A percentile compares a stretch with the other conserved stretches of the same genome.
Evolutionary conservation across 495 filamentous ascomycete genomes (phyloP).

Genomic region (Parathielavia hyrcaniae): DNA sequence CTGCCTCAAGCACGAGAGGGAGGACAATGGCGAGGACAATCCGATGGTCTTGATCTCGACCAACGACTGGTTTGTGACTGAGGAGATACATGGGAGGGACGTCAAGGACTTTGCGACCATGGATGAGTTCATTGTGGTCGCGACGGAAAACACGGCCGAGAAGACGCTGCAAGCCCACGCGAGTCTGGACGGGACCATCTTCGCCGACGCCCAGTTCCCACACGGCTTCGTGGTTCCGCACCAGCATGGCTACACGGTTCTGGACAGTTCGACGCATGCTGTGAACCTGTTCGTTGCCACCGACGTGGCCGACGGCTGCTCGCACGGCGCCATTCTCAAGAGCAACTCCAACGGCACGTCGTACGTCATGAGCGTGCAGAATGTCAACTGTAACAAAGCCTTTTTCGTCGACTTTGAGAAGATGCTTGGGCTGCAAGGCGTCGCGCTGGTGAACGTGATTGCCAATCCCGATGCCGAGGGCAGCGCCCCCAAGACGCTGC

Average conservation of each 20-base stretch:
- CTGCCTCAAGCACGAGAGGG: constrained; percentile 67
- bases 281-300: constrained; percentile 88
- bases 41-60: constrained; percentile 65
- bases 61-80: constrained; percentile 64
- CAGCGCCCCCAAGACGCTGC: constrained; percentile 63
- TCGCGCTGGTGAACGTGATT: constrained; percentile 80
- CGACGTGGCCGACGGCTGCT: constrained; percentile 49
- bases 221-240: constrained; percentile 66
- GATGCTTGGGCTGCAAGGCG: constrained; percentile 83
- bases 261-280: constrained; percentile 87
- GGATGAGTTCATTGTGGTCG: constrained; percentile 91
- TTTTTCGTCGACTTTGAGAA: constrained; percentile 96
- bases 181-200: constrained; percentile 73
- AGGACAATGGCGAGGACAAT: constrained; percentile 55
- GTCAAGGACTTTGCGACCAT: constrained; percentile 85
- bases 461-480: constrained; percentile 60
- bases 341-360: constrained; percentile 97
- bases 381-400: constrained; percentile 65
- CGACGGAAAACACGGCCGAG: constrained; percentile 58
- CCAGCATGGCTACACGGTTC: constrained; percentile 79
- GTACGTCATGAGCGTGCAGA: constrained; percentile 72
- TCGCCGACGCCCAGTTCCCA: constrained; percentile 81
- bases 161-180: constrained; percentile 68
- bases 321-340: constrained; percentile 86
- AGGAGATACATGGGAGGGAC: constrained; percentile 52